phyloP scores from a whole-genome alignment of 1,139 yeast genomes.

The Nadsonia commutata region DNA sequence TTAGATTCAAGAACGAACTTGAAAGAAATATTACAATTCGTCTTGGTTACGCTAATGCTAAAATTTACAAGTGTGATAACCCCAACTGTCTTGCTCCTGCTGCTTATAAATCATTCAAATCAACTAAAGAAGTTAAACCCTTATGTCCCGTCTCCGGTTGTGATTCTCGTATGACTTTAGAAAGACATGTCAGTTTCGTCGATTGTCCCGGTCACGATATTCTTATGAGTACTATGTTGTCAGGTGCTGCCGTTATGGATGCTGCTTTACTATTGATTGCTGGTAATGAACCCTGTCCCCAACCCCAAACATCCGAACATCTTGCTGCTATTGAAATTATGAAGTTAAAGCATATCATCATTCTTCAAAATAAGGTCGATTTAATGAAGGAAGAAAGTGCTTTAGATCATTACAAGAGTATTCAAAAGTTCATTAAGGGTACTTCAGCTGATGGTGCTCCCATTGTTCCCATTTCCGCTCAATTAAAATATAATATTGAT shows the following conservation, averaged over 20 bases:
- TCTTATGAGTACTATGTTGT: slow-evolving; percentile 99
- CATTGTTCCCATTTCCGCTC: slow-evolving; percentile 97
- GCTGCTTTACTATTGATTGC: slow-evolving; percentile 94
- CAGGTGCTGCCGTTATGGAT: slow-evolving; percentile 99
- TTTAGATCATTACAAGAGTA: slow-evolving; percentile 85
- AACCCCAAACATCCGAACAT: slow-evolving; percentile 98
- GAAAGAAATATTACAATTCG: slow-evolving; percentile 98
- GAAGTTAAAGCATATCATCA: slow-evolving; percentile 94
- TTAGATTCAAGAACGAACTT: slow-evolving; percentile 93
- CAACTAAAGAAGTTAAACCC: slow-evolving; percentile 90
- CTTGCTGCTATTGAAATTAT: slow-evolving; percentile 98
- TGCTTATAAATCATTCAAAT: slow-evolving; percentile 85
- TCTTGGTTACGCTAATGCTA: slow-evolving; percentile 97
- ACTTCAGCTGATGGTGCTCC: slow-evolving; percentile 99
- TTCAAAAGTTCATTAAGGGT: slow-evolving; percentile 84
- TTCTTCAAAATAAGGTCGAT: slow-evolving; percentile 95
- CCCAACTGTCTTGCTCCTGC: slow-evolving; percentile 86
- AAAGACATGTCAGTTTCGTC: slow-evolving; percentile 95
- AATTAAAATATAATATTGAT: slow-evolving; percentile 93
- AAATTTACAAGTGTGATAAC: slow-evolving; percentile 85
- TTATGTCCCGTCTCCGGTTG: slow-evolving; percentile 73
- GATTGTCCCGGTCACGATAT: slow-evolving; percentile 99
- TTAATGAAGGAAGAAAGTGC: slow-evolving; percentile 97
- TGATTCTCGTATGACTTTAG: slow-evolving; percentile 67
- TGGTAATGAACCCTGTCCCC: slow-evolving; percentile 98